phyloP scores from a whole-genome alignment of 257 asterid genomes.

The Scutellaria minor region DNA sequence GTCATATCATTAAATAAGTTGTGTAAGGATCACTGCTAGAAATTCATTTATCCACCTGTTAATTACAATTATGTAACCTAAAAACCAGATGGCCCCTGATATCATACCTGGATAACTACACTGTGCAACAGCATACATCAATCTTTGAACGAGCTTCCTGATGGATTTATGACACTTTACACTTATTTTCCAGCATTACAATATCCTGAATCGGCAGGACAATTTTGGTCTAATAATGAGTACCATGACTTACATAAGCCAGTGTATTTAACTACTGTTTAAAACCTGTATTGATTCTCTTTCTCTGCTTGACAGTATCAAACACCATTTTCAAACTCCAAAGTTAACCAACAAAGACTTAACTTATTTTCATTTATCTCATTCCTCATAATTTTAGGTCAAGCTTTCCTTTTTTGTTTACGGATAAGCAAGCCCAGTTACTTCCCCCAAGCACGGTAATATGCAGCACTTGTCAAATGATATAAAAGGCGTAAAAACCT shows the following conservation, averaged over 20 bases:
- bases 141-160: conserved; percentile 3
- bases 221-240: not conserved
- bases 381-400: conserved; percentile 14
- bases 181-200: conserved; percentile 1
- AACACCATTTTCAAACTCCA: not conserved
- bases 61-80: conserved; percentile 3
- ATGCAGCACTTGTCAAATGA: not conserved
- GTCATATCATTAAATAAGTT: not conserved
- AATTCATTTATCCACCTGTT: not conserved
- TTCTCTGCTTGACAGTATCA: conserved; percentile 11
- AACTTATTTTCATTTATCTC: not conserved
- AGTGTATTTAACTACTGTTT: not conserved
- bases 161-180: not conserved
- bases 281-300: not conserved
- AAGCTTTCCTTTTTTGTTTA: not conserved
- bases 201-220: not conserved
- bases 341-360: not conserved
- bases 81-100: conserved; percentile 7
- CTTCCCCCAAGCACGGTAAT: conserved; percentile 5
- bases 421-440: not conserved
- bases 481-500: conserved; percentile 12
- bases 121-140: not conserved
- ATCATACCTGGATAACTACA: not conserved
- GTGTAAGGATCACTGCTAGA: conserved; percentile 1
- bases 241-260: not conserved